Evolutionary conservation across 768 basidiomycete species (phyloP), one percentile per base, ranked within the genome.

Genomic region (Mycena kentingensis): DNA sequence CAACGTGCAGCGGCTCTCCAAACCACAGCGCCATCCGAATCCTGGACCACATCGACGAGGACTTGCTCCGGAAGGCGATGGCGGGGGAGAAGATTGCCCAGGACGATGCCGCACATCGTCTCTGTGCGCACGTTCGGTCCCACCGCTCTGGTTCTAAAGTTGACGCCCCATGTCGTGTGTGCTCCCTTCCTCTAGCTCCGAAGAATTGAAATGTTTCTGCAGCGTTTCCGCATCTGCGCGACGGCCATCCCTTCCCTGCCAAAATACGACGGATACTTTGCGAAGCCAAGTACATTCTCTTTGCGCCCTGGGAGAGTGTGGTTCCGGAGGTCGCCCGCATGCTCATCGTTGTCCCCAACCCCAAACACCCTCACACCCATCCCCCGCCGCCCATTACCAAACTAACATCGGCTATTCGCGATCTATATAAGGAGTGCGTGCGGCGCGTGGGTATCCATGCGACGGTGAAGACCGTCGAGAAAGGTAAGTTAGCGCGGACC

Each of bases 301-400:
- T 32, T 32, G 29, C 31, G 21, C 48, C 48, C 21, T 38, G 36
- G 48, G 48, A 49, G 21, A 28, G 19, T 26, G 18, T 35, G 18
- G n/a, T 5, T 16, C 48, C 48, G n/a, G 27, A 35, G 18, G 27
- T 49, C 3, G 4, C 35, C 21, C 37, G 29, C 38, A 49, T 28
- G 12, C 35, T 36, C 19, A 36, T 49, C 12, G 48, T 49, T 18
- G 24, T 49, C 24, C 37, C 48, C 26, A 29, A 34, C 7, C 27
- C 18, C 19, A 29, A 26, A 39, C 8, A 32, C 31, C 25, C 25
- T 11, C 48, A 49, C 39, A 49, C 48, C 21, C 48, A 49, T 29
- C 48, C 48, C 26, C 48, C 48, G 12, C 48, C 48, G 19, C 48
- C 48, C 35, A 19, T 19, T 21, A 49, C 34, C 18, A 49, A 49